Evolutionary conservation across 1,139 yeast species (phyloP).

Genomic region (Kazachstania sp.): DNA sequence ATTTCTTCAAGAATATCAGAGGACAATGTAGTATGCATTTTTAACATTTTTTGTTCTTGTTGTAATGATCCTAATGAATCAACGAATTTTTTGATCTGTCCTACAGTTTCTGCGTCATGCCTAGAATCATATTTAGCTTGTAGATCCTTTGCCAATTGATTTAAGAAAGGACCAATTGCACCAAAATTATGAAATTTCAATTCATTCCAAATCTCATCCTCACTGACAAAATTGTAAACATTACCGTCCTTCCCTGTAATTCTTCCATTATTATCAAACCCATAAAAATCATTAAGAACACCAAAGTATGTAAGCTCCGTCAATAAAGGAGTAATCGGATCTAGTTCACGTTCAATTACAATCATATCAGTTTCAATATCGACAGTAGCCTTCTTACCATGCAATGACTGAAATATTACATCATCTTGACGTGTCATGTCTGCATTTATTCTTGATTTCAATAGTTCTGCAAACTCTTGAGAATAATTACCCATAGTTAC

Average conservation of each 20-base stretch:
- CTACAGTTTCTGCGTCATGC: slow-evolving; percentile 50
- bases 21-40: slow-evolving; percentile 69
- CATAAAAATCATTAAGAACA: slow-evolving; percentile 63
- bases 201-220: slow-evolving; percentile 40
- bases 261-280: slow-evolving; percentile 37
- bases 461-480: slow-evolving; percentile 13
- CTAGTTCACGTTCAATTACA: slow-evolving; percentile 70
- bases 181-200: slow-evolving; percentile 70
- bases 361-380: slow-evolving; percentile 47
- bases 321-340: slow-evolving; percentile 59
- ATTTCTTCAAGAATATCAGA: slow-evolving; percentile 56
- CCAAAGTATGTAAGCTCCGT: slow-evolving; percentile 81
- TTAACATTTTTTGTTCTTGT: slow-evolving; percentile 55
- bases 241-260: slow-evolving; percentile 20
- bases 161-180: slow-evolving; percentile 64
- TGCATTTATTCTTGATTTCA: slow-evolving; percentile 17
- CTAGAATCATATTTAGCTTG: slow-evolving; percentile 62
- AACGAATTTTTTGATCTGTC: slow-evolving; percentile 66
- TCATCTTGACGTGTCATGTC: slow-evolving; percentile 8
- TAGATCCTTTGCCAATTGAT: slow-evolving; percentile 57
- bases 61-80: slow-evolving; percentile 62
- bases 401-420: slow-evolving; percentile 22
- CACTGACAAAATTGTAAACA: slow-evolving; percentile 24
- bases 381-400: slow-evolving; percentile 31
- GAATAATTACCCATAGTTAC: slow-evolving; percentile 24